Evolutionary conservation across 83 land plant species (phyloP).

Genomic region (Diphasiastrum complanatum): DNA sequence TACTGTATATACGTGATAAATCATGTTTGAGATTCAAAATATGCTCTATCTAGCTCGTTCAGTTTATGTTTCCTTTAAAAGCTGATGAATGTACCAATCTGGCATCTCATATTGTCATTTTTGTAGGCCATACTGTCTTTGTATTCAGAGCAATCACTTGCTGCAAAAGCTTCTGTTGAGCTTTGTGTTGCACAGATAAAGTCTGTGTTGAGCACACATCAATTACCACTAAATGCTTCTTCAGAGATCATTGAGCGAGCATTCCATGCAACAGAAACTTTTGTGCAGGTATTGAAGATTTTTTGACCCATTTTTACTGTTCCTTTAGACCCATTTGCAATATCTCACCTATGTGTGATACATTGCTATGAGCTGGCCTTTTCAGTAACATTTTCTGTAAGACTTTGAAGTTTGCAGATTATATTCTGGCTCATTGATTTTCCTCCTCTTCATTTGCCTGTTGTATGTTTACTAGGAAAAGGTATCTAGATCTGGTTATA

Average conservation of each 20-base stretch:
- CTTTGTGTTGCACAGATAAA: constrained; percentile 81
- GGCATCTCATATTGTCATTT: background rate
- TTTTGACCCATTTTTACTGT: background rate
- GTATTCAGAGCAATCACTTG: constrained; percentile 64
- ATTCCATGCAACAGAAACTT: constrained; percentile 92
- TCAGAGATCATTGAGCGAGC: constrained; percentile 78
- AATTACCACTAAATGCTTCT: constrained; percentile 62
- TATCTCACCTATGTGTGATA: constrained; percentile 2
- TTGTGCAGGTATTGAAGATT: constrained; percentile 69
- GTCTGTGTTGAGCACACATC: constrained; percentile 57
- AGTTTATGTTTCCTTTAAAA: too few relatives aligned
- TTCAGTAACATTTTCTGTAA: too few relatives aligned
- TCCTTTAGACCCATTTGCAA: background rate
- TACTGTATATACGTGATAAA: too few relatives aligned
- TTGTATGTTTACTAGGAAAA: too few relatives aligned
- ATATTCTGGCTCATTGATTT: too few relatives aligned
- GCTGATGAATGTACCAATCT: background rate
- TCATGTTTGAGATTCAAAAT: too few relatives aligned
- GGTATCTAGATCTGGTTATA: too few relatives aligned
- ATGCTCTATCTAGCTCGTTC: background rate
- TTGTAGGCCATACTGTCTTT: constrained; percentile 74
- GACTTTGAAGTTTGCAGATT: too few relatives aligned
- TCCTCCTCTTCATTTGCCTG: too few relatives aligned
- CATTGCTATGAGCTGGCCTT: too few relatives aligned
- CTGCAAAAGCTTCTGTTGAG: constrained; percentile 80